Percentiles rank a stretch among this genome's conserved stretches.
These are phyloP conservation scores for Mortierella polycephala DNA, from an alignment of 371 early-diverging fungal species.

Conservation along the genomic window DNA sequence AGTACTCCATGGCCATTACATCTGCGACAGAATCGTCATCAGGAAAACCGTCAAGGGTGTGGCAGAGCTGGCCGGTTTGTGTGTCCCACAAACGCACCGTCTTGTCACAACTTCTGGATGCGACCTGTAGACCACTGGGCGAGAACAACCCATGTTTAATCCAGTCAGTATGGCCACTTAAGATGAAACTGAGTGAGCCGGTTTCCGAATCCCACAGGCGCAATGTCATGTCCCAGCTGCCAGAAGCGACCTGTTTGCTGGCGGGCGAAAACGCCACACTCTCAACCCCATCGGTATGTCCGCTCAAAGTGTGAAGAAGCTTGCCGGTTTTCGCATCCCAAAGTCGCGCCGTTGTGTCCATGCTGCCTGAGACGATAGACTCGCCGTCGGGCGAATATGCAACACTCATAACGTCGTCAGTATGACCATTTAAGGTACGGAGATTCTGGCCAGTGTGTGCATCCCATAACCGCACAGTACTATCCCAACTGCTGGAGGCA, in stretches of 20 bases:
- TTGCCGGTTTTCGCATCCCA: not conserved
- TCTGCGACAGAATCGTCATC: too few relatives aligned
- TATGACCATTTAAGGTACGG: too few relatives aligned
- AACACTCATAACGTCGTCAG: too few relatives aligned
- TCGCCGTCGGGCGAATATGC: not conserved
- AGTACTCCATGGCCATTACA: not conserved
- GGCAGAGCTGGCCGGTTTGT: too few relatives aligned
- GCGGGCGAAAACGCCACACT: not conserved
- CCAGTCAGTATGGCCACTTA: too few relatives aligned
- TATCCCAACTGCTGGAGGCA: conserved; percentile 5
- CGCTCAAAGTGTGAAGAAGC: too few relatives aligned
- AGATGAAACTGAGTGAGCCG: too few relatives aligned
- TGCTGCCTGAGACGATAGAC: not conserved
- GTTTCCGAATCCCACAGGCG: not conserved
- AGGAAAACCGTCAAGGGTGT: too few relatives aligned
- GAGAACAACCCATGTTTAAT: too few relatives aligned
- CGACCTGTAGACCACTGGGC: not conserved
- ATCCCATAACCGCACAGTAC: conserved; percentile 4
- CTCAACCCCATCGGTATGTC: too few relatives aligned
- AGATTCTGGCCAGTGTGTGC: not conserved
- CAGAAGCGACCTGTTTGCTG: not conserved
- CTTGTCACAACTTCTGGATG: not conserved
- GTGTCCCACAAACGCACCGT: not conserved
- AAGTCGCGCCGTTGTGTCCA: not conserved
- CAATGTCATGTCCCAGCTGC: not conserved